phyloP scores from a whole-genome alignment of 2,329 filamentous ascomycete genomes.

The Fusarium irregulare region DNA sequence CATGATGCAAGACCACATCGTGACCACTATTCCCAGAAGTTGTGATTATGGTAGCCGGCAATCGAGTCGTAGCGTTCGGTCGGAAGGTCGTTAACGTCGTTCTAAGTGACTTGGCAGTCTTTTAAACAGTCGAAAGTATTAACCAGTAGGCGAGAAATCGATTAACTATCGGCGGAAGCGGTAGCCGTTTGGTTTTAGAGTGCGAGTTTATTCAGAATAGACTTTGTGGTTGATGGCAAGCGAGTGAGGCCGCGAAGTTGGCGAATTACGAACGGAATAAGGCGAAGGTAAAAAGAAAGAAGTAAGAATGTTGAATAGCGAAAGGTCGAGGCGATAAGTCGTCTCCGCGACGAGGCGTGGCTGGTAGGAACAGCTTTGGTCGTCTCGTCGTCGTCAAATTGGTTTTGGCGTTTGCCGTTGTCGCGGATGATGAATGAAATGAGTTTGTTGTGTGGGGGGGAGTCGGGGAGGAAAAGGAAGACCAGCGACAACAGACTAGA shows the following conservation, averaged over 20 bases:
- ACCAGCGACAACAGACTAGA: conserved; percentile 24
- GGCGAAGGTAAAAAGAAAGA: conserved; percentile 33
- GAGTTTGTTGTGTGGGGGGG: conserved; percentile 39
- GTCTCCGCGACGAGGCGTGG: conserved; percentile 45
- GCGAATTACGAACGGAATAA: conserved; percentile 40
- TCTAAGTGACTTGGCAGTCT: background rate
- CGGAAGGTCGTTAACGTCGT: conserved; percentile 14
- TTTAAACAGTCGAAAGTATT: conserved; percentile 1
- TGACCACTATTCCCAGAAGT: conserved; percentile 39
- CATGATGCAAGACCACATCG: conserved; percentile 61
- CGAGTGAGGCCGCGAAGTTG: conserved; percentile 38
- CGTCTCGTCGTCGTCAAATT: conserved; percentile 44
- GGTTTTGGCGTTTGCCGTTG: conserved; percentile 33
- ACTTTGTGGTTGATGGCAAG: conserved; percentile 25
- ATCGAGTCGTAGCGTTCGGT: conserved; percentile 11
- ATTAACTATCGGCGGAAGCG: conserved; percentile 6
- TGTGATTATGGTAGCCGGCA: background rate
- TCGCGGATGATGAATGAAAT: conserved; percentile 42
- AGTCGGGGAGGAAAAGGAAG: conserved; percentile 36
- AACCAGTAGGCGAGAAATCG: background rate
- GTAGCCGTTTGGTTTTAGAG: conserved; percentile 23
- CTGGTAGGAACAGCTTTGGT: conserved; percentile 32
- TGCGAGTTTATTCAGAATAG: conserved; percentile 25
- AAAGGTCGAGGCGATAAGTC: conserved; percentile 43
- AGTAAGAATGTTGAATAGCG: conserved; percentile 36